Evolutionary conservation across 371 early-diverging fungal genomes (phyloP).

Genomic region (Mortierella sp.): DNA sequence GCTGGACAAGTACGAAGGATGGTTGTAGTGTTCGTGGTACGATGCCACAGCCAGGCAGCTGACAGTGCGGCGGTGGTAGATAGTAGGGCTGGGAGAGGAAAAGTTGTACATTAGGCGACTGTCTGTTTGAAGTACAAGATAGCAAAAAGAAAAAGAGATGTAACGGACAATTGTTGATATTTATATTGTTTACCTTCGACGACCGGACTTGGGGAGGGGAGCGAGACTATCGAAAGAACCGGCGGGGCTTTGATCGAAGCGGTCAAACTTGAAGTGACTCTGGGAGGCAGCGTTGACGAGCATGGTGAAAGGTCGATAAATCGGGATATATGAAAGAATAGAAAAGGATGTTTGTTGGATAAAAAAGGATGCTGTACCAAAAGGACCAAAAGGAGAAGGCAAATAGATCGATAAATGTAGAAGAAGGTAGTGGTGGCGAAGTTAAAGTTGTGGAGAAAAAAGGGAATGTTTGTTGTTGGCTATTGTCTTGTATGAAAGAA

Average conservation of each 20-base stretch:
- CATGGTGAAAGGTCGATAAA: constrained; percentile 21
- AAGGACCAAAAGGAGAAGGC: not conserved
- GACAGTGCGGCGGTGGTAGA: constrained; percentile 52
- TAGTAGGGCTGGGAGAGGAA: constrained; percentile 5
- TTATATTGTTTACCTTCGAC: constrained; percentile 46
- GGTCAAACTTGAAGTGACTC: constrained; percentile 50
- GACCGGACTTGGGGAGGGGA: constrained; percentile 15
- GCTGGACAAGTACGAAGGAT: constrained; percentile 33
- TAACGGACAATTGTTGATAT: not conserved
- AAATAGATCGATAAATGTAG: no score
- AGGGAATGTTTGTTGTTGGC: not conserved
- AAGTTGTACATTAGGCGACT: no score
- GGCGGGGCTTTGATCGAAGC: constrained; percentile 28
- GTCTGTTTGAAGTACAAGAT: not conserved
- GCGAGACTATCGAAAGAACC: constrained; percentile 22
- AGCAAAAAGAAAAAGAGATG: not conserved
- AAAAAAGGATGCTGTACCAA: not conserved
- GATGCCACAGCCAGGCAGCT: constrained; percentile 52
- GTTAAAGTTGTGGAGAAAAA: not conserved
- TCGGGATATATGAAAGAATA: not conserved
- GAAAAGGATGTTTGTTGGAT: not conserved
- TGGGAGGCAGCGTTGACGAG: constrained; percentile 46
- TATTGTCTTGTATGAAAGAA: not conserved
- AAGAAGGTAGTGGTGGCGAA: not conserved
- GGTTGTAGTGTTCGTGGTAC: constrained; percentile 45